Percentiles rank a stretch among this genome's conserved stretches.
Evolutionary conservation across 768 basidiomycete species (phyloP).

Genomic region (Piloderma croceum): DNA sequence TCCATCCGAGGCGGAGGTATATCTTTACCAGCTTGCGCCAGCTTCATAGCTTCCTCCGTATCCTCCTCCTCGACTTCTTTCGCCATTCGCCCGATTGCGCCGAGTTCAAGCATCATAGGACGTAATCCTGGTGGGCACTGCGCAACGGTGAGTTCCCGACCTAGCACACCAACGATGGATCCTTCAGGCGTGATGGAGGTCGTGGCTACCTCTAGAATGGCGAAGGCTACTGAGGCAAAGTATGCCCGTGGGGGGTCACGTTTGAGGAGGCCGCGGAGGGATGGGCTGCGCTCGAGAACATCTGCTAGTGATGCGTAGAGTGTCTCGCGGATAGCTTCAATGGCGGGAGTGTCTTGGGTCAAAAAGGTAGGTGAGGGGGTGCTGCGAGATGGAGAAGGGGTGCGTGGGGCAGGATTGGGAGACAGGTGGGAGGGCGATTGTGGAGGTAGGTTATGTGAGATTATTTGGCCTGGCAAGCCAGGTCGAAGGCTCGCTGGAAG

Average conservation of each 20-base stretch:
- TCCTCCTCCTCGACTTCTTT: slow-evolving; percentile 50
- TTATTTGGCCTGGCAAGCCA: slow-evolving; percentile 14
- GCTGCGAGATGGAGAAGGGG: slow-evolving; percentile 36
- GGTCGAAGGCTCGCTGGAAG: slow-evolving; percentile 12
- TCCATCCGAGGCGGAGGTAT: slow-evolving; percentile 49
- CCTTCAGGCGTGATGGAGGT: slow-evolving; percentile 45
- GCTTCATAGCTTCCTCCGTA: slow-evolving; percentile 42
- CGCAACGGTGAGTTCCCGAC: slow-evolving; percentile 45
- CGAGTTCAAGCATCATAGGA: slow-evolving; percentile 68
- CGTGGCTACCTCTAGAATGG: slow-evolving; percentile 64
- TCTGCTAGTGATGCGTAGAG: slow-evolving; percentile 79
- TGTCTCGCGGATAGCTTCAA: slow-evolving; percentile 80
- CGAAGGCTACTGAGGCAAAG: slow-evolving; percentile 69
- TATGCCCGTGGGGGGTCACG: slow-evolving; percentile 68
- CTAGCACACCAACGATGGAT: slow-evolving; percentile 52
- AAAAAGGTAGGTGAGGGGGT: slow-evolving; percentile 45
- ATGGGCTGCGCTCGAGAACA: slow-evolving; percentile 49
- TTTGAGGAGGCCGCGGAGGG: slow-evolving; percentile 51
- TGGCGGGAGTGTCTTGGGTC: slow-evolving; percentile 38
- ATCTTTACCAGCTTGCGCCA: slow-evolving; percentile 29
- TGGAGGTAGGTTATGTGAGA: slow-evolving; percentile 18
- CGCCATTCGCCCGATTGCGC: slow-evolving; percentile 46
- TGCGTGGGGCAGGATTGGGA: slow-evolving; percentile 24
- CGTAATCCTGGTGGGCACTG: slow-evolving; percentile 60
- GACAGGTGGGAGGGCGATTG: slow-evolving; percentile 25